Base-by-base conservation (phyloP, 352 stramenopile species). In the Phytophthora pseudosyringae region DNA sequence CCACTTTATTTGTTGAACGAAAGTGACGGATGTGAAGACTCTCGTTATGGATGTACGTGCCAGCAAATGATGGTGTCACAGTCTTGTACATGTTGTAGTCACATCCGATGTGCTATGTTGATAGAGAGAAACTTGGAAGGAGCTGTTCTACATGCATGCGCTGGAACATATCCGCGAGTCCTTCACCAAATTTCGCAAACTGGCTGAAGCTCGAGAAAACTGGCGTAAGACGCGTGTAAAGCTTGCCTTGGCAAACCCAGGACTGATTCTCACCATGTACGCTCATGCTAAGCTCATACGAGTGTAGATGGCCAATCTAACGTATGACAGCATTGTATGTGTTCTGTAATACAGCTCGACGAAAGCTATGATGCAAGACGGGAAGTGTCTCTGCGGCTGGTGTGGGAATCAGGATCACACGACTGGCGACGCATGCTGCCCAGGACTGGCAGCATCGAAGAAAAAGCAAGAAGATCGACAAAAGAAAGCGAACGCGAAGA, bases 291-390 rank as follows among this genome's bases (percentile, higher is more conserved):
- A 9, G 6, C 10, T 39, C 28, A 28, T 35, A 13, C 32, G 36
- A 3, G 12, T n/a, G 7, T n/a, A 9, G 21, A 21, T 21, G 21
- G 21, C 21, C 21, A 2, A 2, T 21, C 21, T 21, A 21, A 21
- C 21, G 21, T 21, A 21, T 21, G 21, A 21, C 21, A 21, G 21
- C 21, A 21, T 21, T 21, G 21, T 21, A 21, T 21, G 21, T 2
- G 21, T 21, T 28, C 26, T 21, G 49, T 29, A 25, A 11, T 18
- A 55, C 18, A 94, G 86, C 26, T 90, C 86, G 0, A 93, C 86
- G 5, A 90, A 88, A 43, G 75, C 76, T 21, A 93, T 94, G 86
- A 93, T 94, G 86, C 77, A 88, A 59, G 84, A 94, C 38, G 86
- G 81, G n/a, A 85, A 89, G 50, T 92, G 83, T 33, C 76, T 91